phyloP scores from a whole-genome alignment of 805 yeast genomes.

The Pichia exigua region DNA sequence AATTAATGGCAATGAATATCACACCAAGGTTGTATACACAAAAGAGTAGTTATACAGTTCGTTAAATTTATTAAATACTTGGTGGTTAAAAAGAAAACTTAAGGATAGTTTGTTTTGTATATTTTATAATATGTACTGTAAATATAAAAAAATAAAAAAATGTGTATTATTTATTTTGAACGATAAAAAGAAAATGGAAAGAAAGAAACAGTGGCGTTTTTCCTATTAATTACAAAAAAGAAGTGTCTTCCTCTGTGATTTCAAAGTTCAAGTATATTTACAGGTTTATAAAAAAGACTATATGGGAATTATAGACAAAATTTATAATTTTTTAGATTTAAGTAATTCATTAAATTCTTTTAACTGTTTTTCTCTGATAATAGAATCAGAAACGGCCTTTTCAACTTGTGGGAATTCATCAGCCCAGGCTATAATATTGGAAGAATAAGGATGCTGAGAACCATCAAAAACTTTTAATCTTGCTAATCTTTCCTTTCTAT shows the following conservation, averaged over 20 bases:
- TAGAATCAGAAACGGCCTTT: slow-evolving; percentile 34
- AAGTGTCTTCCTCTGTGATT: neutral
- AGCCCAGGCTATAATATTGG: slow-evolving; percentile 78
- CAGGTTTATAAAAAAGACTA: neutral
- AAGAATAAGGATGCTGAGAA: slow-evolving; percentile 76
- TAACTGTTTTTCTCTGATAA: slow-evolving; percentile 19
- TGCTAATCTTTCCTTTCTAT: slow-evolving; percentile 69
- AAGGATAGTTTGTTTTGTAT: neutral
- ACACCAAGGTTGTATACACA: slow-evolving; percentile 97
- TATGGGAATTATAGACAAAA: neutral
- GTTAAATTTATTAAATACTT: slow-evolving; percentile 9
- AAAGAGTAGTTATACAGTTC: slow-evolving; percentile 27
- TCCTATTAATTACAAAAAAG: too few relatives aligned
- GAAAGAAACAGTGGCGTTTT: too few relatives aligned
- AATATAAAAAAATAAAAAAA: neutral
- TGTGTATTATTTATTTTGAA: neutral
- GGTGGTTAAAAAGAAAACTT: neutral
- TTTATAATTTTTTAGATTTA: slow-evolving; percentile 18
- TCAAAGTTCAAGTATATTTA: neutral
- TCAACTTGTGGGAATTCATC: slow-evolving; percentile 57
- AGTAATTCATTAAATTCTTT: slow-evolving; percentile 22
- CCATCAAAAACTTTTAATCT: slow-evolving; percentile 86
- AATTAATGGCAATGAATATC: slow-evolving; percentile 98
- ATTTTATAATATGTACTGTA: slow-evolving; percentile 1
- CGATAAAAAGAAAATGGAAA: too few relatives aligned